phyloP scores from a whole-genome alignment of 176 grass and related monocot genomes.

The Oryza longistaminata region DNA sequence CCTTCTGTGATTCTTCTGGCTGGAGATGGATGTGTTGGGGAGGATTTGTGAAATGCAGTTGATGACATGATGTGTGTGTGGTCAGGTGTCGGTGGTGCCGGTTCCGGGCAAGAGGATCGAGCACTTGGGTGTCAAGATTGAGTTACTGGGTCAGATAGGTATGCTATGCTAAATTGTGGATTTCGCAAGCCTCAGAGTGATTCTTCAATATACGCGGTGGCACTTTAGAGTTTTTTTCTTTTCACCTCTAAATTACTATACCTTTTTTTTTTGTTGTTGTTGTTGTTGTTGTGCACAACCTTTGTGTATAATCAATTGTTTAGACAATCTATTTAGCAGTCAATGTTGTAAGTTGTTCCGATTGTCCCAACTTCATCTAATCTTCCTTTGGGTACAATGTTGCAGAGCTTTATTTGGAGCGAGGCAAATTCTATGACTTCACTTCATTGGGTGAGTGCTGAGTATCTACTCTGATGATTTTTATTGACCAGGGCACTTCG shows the following conservation, averaged over 20 bases:
- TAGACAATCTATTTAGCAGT: not conserved
- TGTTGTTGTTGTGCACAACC: not conserved
- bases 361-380: not conserved
- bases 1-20: not conserved
- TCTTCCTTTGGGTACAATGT: not conserved
- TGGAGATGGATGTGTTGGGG: not conserved
- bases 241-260: too few species aligned
- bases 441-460: conserved; percentile 68
- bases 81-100: conserved; percentile 70
- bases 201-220: not conserved
- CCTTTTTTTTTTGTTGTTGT: too few species aligned
- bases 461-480: conserved; percentile 21
- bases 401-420: conserved; percentile 81
- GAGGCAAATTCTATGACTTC: conserved; percentile 93
- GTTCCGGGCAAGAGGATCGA: conserved; percentile 79
- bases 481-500: not conserved
- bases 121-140: conserved; percentile 84
- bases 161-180: not conserved
- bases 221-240: too few species aligned
- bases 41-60: not conserved
- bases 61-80: not conserved
- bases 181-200: not conserved
- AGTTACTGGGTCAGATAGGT: conserved; percentile 86
- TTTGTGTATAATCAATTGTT: not conserved
- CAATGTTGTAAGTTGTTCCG: not conserved